Evolutionary conservation across 2,329 filamentous ascomycete species (phyloP), one percentile per base, ranked within the genome.

Genomic region (Didymella exigua): DNA sequence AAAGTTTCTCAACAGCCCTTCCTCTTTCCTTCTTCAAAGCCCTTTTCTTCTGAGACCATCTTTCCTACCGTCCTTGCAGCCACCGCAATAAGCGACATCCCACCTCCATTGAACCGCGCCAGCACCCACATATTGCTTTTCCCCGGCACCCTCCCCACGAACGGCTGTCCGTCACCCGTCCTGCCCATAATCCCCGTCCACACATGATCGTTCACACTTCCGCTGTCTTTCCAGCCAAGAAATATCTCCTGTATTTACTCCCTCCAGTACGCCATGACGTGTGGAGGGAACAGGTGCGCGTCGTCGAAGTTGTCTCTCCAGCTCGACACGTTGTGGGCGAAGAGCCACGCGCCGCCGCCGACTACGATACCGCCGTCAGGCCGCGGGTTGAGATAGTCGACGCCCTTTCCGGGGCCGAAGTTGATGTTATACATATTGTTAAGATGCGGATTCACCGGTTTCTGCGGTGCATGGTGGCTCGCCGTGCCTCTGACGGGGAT

Each of bases 301-400:
- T 84, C 82, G 44, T 82, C 77, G 5, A 71, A 72, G 34, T 77
- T 79, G 16, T 76, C 69, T 56, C 78, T 79, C 81, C 82, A 84
- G 24, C 74, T 61, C 5, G 70, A 52, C 7, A 34, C 60, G 10
- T 78, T 57, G 14, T 66, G 33, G 40, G 64, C 63, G 62, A 75
- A 81, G 1, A 60, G 62, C 29, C 64, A 62, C 19, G 68, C 61
- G 1, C 73, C 79, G 21, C 81, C 80, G 18, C 63, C 57, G 5
- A 59, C 49, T 8, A 48, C 54, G 34, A 63, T 59, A 30, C 51
- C 45, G n/a, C 60, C 57, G 30, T 61, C 56, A 2, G 56, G 54
- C 2, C 52, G 49, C 2, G 60, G 61, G 29, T 61, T 60, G 36
- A 63, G 46, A 31, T 64, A 59, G 40, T 62, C 58, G 3, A 47